Conservation (phyloP, 345 rosid species). For the Linum lewisii region DNA sequence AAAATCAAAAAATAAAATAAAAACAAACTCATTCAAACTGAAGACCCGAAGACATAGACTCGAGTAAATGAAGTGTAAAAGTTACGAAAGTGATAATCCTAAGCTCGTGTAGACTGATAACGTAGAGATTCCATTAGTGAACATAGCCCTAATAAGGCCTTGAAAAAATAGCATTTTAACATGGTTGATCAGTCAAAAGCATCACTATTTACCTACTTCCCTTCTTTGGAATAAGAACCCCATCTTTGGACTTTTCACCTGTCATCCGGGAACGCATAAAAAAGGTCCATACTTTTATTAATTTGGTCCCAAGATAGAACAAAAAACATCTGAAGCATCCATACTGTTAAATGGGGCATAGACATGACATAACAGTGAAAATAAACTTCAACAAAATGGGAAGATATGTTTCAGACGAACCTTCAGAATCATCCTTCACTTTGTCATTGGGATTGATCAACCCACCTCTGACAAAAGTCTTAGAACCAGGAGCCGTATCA, state of each 20-base stretch:
- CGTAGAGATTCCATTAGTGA: background rate
- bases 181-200: conserved; percentile 54
- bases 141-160: conserved; percentile 17
- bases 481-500: conserved; percentile 56
- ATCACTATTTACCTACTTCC: conserved; percentile 95
- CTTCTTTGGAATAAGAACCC: conserved; percentile 95
- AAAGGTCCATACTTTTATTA: conserved; percentile 92
- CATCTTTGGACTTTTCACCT: conserved; percentile 99
- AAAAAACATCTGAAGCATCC: conserved; percentile 45
- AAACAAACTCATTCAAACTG: too few relatives aligned
- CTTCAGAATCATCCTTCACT: conserved; percentile 63
- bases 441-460: conserved; percentile 68
- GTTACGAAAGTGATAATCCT: background rate
- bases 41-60: background rate
- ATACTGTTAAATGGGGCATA: conserved; percentile 25
- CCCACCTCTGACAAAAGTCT: conserved; percentile 93
- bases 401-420: conserved; percentile 32
- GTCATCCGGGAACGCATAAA: conserved; percentile 97
- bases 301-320: conserved; percentile 45
- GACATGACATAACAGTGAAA: conserved; percentile 7
- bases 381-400: conserved; percentile 1
- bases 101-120: background rate
- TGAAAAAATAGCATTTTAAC: conserved; percentile 28
- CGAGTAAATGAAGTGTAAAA: background rate
- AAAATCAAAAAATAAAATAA: too few relatives aligned